phyloP scores from a whole-genome alignment of 139 green algal genomes.

The Asterochloris erici region DNA sequence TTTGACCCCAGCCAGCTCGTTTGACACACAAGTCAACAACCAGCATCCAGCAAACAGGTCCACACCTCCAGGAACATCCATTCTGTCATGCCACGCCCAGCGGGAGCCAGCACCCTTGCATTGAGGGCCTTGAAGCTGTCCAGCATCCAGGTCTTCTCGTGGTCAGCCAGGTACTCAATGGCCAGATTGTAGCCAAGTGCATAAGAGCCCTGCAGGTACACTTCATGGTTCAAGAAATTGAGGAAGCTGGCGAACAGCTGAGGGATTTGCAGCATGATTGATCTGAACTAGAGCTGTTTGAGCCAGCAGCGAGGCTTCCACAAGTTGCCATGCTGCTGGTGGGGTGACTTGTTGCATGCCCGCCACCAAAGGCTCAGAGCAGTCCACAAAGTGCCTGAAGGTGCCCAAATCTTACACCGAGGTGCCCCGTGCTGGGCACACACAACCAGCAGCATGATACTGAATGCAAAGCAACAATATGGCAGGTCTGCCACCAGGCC shows the following conservation, averaged over 20 bases:
- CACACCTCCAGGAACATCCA: conserved; percentile 89
- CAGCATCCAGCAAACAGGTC: too few species aligned
- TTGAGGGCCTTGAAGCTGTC: conserved; percentile 78
- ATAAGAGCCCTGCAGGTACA: conserved; percentile 64
- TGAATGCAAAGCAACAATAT: too few species aligned
- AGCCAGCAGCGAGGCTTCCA: not conserved
- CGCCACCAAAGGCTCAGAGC: too few species aligned
- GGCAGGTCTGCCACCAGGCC: too few species aligned
- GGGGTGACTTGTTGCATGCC: too few species aligned
- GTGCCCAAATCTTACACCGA: too few species aligned
- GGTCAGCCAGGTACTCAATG: conserved; percentile 93
- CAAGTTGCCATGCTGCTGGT: not conserved
- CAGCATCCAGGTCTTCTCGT: conserved; percentile 94
- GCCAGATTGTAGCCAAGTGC: conserved; percentile 93
- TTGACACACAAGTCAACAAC: too few species aligned
- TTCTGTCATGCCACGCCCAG: conserved; percentile 48
- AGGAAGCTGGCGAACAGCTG: not conserved
- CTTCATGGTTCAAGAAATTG: too few species aligned
- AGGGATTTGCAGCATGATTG: not conserved
- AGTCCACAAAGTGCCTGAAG: too few species aligned
- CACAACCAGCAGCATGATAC: too few species aligned
- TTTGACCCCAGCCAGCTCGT: not conserved
- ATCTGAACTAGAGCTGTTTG: not conserved
- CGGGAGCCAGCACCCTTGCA: conserved; percentile 40
- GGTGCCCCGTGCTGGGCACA: too few species aligned